Conservation (phyloP, 2,329 filamentous ascomycete genomes). For the Achaetomium macrosporum region DNA sequence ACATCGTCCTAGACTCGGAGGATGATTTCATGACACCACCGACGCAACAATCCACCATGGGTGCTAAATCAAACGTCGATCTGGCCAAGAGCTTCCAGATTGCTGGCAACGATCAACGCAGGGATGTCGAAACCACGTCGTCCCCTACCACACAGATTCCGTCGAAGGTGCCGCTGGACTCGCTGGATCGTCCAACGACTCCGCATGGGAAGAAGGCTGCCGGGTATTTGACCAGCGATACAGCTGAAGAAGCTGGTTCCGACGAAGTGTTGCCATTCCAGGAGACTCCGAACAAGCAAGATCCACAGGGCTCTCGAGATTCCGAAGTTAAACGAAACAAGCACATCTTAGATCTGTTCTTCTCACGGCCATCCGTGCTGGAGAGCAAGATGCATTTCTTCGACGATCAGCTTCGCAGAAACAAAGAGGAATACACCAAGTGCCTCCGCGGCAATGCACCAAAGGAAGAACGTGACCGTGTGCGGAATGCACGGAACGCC, state of each 20-base stretch:
- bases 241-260: not conserved
- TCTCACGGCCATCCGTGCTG: conserved; percentile 31
- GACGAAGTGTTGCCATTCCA: not conserved
- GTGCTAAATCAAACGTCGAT: not conserved
- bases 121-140: conserved; percentile 13
- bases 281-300: not conserved
- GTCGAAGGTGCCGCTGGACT: not conserved
- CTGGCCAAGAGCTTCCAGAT: not conserved
- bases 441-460: conserved; percentile 43
- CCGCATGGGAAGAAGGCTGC: not conserved
- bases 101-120: not conserved
- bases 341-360: conserved; percentile 33
- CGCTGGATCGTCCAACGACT: not conserved
- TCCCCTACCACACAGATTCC: conserved; percentile 1
- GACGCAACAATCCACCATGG: conserved; percentile 18
- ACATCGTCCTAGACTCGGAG: conserved; percentile 51
- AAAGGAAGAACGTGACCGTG: conserved; percentile 39
- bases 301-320: conserved; percentile 15
- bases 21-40: conserved; percentile 46
- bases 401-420: conserved; percentile 40
- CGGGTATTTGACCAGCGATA: not conserved
- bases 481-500: conserved; percentile 46
- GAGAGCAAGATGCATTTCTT: conserved; percentile 34
- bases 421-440: conserved; percentile 42
- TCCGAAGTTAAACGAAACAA: conserved; percentile 29